Base-by-base conservation (phyloP, 495 filamentous ascomycete species). In the Elasticomyces elasticus region DNA sequence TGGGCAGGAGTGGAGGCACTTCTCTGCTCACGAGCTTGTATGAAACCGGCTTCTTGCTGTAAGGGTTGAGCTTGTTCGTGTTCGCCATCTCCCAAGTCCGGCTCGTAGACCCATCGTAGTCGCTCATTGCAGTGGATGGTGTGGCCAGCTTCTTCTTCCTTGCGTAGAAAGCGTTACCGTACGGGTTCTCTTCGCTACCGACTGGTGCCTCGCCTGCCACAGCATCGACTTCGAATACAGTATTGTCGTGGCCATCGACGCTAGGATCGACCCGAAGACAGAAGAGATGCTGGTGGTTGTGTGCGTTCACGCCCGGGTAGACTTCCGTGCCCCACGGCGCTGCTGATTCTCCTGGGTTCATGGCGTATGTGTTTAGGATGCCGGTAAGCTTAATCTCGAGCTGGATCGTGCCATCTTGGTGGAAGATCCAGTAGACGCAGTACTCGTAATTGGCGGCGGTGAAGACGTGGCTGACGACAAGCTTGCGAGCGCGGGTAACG, bases 361-460 rank as follows among this genome's bases (percentile, higher is more conserved):
- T 83, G 53, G 83, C 72, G 64, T 94, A 95, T 13, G 91, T 97
- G 71, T 95, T 95, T 15, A 97, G 72, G 70, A 97, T 95, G 56
- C 91, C 91, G 1, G 90, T 95, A 44, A 95, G 81, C 67, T 92
- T 95, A 70, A 97, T 85, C 71, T 97, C 91, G 42, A 91, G 83
- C 70, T 95, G 88, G 63, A 96, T 80, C 12, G 89, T 94, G 47
- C 88, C 91, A 61, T 95, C 91, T 68, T 91, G 87, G 64, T 94
- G 88, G 74, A 96, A 89, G 62, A 87, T 82, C 87, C 90, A 95
- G 72, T 92, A 85, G 24, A 87, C 83, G 53, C 88, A 90, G 71
- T 97, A 97, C 69, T 97, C 91, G 71, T 97, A 97, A 72, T 97
- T 97, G 46, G 90, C 89, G 9, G 90, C 91, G 0, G 91, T 97